Evolutionary conservation across 2,329 filamentous ascomycete genomes (phyloP), one percentile per base, ranked within the genome.

Genomic region (Cladosporium sphaerospermum): DNA sequence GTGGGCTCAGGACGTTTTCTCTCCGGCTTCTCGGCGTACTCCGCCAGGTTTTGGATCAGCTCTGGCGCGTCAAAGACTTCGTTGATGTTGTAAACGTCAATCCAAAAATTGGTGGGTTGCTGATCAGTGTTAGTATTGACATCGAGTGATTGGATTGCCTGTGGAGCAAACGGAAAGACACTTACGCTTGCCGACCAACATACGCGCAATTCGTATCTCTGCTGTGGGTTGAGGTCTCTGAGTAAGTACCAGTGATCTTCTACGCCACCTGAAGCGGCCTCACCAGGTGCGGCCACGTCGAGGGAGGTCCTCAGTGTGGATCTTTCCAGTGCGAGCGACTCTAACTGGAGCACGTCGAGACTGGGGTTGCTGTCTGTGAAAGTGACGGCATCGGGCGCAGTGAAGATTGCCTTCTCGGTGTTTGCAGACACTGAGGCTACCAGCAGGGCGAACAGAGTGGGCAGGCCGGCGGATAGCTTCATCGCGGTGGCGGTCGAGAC

Each of bases 101-200:
- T 74, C 57, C 74, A 77, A 72, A 96, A 95, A 19, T 79, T 73
- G 0, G 91, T 95, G 42, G 92, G 92, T 84, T 96, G 86, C 91
- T 96, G 57, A n/a, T 44, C 16, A 11, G 10, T 39, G 11, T 14
- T 14, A 39, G n/a, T 39, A 4, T 2, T 9, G 10, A 14, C n/a
- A 14, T 16, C 3, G 4, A 39, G n/a, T 49, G 37, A 14, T 14
- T 49, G 18, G 37, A 14, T 14, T 49, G 18, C 14, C 48, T 9
- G 41, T 43, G 37, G 9, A 47, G 9, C 9, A 8, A 9, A 18
- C 28, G 14, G n/a, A 19, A 45, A 13, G 28, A 36, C 32, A 78
- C 87, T 71, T 78, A 96, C 92, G 56, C 86, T 93, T 39, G 93
- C 93, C 56, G 89, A 79, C 91, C 92, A 99, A 73, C 92, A 97